Evolutionary conservation across 805 yeast genomes (phyloP).

Genomic region (Myxozyma geophila): DNA sequence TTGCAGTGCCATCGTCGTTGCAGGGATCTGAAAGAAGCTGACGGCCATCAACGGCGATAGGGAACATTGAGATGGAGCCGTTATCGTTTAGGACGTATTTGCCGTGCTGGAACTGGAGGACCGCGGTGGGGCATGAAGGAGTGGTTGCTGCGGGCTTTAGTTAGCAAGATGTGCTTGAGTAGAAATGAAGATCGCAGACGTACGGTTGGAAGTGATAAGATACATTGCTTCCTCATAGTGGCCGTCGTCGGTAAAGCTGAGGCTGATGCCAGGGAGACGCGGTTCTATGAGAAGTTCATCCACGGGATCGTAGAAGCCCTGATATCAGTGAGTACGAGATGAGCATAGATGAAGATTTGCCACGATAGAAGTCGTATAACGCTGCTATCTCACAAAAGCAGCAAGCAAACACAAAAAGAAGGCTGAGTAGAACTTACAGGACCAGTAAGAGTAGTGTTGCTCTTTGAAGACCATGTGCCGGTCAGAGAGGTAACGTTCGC

Average conservation of each 20-base stretch:
- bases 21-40: conserved; percentile 91
- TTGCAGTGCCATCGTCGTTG: conserved; percentile 44
- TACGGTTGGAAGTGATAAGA: conserved; percentile 70
- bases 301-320: conserved; percentile 85
- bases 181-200: conserved; percentile 7
- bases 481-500: conserved; percentile 31
- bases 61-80: conserved; percentile 71
- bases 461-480: conserved; percentile 96
- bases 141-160: conserved; percentile 46
- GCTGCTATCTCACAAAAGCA: background rate
- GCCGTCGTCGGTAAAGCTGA: conserved; percentile 92
- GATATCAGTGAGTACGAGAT: background rate
- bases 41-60: conserved; percentile 88
- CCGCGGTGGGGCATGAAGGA: conserved; percentile 84
- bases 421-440: conserved; percentile 52
- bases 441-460: conserved; percentile 94
- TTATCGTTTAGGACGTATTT: conserved; percentile 63
- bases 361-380: background rate
- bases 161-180: background rate
- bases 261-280: conserved; percentile 90
- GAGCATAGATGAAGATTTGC: background rate
- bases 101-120: conserved; percentile 88
- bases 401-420: background rate
- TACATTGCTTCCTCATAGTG: conserved; percentile 88
- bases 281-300: conserved; percentile 96